Evolutionary conservation across 2,329 filamentous ascomycete genomes (phyloP), one percentile per base, ranked within the genome.

Genomic region (Fusarium caatingaense): DNA sequence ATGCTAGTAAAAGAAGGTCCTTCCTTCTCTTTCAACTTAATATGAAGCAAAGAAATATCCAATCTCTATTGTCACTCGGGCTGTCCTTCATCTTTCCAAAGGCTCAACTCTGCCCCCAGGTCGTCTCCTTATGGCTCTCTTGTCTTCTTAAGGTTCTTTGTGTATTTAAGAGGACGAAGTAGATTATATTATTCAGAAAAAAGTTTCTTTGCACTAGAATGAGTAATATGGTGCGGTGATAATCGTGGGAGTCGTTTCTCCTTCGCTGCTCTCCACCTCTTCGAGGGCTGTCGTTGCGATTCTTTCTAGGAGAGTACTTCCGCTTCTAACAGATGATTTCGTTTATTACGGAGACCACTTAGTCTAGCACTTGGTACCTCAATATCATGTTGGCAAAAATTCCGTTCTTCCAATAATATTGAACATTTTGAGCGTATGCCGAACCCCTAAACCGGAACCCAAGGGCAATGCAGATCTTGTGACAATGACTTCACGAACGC

Each of bases 291-390:
- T n/a, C 18, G 18, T 37, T 12, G 18, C 34, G 10, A 37, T 37
- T 37, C 18, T n/a, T n/a, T 7, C 10, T 34, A n/a, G n/a, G 10
- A n/a, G 6, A 37, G 18, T n/a, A 12, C 18, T 37, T 12, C 10
- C 3, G 34, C 34, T n/a, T 12, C 18, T n/a, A n/a, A n/a, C 34
- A 37, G 10, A 12, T 37, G 18, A n/a, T 2, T 37, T 12, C 3
- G 4, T 0, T n/a, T n/a, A 12, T 3, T n/a, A 1, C 10, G 12
- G 34, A n/a, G 0, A n/a, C 18, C 18, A 12, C 18, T n/a, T 37
- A 11, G 16, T 18, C 34, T n/a, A 37, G 18, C 18, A 37, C 25
- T 9, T 25, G 25, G 25, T 37, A n/a, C 10, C 34, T n/a, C 34
- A 37, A n/a, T 7, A 9, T n/a, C 34, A 37, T n/a, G 10, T 12